A percentile compares a stretch with the other conserved stretches of the same genome.
These are phyloP conservation scores for Globisporangium cystogenes DNA, from an alignment of 352 stramenopile genomes.

Conservation along the genomic window DNA sequence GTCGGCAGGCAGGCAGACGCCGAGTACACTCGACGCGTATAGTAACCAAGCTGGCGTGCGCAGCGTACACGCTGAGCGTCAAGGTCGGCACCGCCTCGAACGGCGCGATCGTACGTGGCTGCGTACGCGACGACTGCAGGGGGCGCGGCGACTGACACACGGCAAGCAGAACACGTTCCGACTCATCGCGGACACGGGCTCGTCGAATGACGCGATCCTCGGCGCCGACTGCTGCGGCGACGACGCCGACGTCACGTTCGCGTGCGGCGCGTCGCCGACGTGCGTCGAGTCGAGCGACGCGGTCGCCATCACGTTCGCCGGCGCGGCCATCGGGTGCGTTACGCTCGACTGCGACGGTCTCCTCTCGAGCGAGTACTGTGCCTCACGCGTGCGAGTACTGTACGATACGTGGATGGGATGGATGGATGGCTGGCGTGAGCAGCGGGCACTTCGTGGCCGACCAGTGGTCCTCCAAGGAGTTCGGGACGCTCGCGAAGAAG, in stretches of 20 bases:
- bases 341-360: too few species aligned
- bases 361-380: too few species aligned
- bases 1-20: too few species aligned
- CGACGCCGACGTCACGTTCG: constrained; percentile 45
- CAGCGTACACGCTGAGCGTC: constrained; percentile 28
- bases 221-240: constrained; percentile 50
- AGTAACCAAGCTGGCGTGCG: background rate
- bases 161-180: constrained; percentile 54
- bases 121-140: background rate
- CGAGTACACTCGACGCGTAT: too few species aligned
- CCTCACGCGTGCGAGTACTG: too few species aligned
- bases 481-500: constrained; percentile 48
- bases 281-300: constrained; percentile 22
- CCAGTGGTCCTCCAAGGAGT: constrained; percentile 48
- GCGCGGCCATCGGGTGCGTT: constrained; percentile 61
- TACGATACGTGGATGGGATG: background rate
- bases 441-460: constrained; percentile 72
- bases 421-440: too few species aligned
- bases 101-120: constrained; percentile 10
- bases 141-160: background rate
- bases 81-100: constrained; percentile 19
- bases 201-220: constrained; percentile 75
- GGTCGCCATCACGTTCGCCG: constrained; percentile 46
- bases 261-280: constrained; percentile 57
- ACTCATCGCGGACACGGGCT: constrained; percentile 78